phyloP scores from a whole-genome alignment of 2,329 filamentous ascomycete genomes.

The Verticillium albo-atrum region DNA sequence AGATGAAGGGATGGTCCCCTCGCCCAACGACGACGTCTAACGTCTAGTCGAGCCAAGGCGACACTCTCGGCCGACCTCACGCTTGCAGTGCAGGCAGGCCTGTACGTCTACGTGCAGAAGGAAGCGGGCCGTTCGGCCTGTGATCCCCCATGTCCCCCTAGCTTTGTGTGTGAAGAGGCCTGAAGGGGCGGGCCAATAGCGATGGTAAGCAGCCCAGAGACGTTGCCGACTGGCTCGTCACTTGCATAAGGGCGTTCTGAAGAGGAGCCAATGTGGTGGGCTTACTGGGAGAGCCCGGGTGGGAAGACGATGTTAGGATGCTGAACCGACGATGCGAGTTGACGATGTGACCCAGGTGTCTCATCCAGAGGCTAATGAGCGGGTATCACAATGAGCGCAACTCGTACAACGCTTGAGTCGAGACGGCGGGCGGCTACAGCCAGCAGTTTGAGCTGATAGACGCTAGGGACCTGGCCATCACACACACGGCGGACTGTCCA shows the following conservation, averaged over 20 bases:
- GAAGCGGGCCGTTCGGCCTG: constrained; percentile 10
- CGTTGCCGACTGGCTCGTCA: constrained; percentile 1
- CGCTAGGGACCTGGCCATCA: neutral
- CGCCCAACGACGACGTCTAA: neutral
- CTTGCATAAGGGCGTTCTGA: constrained; percentile 1
- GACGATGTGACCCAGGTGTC: neutral
- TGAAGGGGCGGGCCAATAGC: neutral
- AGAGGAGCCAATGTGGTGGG: neutral
- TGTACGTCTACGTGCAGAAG: neutral
- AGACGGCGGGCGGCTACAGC: neutral
- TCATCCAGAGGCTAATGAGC: neutral
- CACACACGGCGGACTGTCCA: neutral
- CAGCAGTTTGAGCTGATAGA: neutral
- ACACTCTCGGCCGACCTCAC: neutral
- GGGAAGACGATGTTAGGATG: neutral
- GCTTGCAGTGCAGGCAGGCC: constrained; percentile 1
- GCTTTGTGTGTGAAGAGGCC: neutral
- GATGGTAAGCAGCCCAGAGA: neutral
- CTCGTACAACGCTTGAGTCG: neutral
- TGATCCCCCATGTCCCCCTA: neutral
- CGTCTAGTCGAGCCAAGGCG: neutral
- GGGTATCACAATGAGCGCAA: neutral
- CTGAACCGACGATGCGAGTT: neutral
- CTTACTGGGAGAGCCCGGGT: neutral
- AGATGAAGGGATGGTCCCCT: neutral